Evolutionary conservation across 129 eudicot genomes (phyloP), one percentile per base, ranked within the genome.

Genomic region (Silybum marianum): DNA sequence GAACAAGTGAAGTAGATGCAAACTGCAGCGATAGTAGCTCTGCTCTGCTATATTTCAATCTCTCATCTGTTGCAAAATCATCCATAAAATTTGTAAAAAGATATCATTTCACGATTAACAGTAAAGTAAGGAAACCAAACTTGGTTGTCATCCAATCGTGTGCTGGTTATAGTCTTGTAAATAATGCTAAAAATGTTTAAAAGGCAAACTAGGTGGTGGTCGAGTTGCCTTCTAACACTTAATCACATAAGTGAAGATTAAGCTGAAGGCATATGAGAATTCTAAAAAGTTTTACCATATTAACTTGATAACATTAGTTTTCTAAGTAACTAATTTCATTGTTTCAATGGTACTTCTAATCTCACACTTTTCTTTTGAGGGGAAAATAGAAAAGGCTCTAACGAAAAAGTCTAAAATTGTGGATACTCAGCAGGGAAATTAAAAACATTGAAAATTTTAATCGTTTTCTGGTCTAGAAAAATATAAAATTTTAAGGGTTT

Each of bases 31-130:
- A 83, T 21, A 93, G 89, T 66, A 96, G 80, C 78, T 93, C 97
- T 71, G 91, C 98, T 80, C 90, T 87, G 82, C 77, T 87, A 81
- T 96, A 93, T 86, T 91, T 96, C 84, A 93, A 78, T 84, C 99
- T 88, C 87, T 96, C 91, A 84, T 96, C 99, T 91, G 83, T 79
- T 60, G 25, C 28, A 76, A 75, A 54, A 80, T 25, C 46, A 82
- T 69, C 9, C 28, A 34, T 65, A 26, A 28, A 81, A 13, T 4
- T 71, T n/a, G 12, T 32, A 28, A n/a, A 46, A 18, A 54, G 22
- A 22, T 54, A 54, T 58, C 18, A 54, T 5, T 54, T 58, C 23
- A 58, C 23, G 22, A 58, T 58, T 18, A 58, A 58, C 2, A 6
- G 8, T 18, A 58, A 58, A 21, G 23, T 28, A 28, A 28, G 30